Evolutionary conservation across 345 rosid genomes (phyloP).

Genomic region (Microcos paniculata): DNA sequence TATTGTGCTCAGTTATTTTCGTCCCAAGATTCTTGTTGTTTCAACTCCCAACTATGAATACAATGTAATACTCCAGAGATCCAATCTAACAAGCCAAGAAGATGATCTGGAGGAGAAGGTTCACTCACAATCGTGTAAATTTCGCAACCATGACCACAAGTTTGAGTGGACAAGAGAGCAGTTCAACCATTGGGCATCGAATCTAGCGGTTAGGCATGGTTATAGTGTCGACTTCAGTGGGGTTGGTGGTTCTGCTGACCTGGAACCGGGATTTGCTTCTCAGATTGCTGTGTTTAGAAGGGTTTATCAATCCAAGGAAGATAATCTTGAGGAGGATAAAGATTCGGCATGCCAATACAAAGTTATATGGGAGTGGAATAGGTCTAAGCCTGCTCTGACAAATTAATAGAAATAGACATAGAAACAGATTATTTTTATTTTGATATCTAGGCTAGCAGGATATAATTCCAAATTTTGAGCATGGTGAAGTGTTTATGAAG

Average conservation of each 20-base stretch:
- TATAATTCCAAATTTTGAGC: neutral
- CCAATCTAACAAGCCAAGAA: constrained; percentile 44
- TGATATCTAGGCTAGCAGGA: neutral
- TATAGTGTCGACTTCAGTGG: constrained; percentile 84
- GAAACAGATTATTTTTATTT: neutral
- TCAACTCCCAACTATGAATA: constrained; percentile 97
- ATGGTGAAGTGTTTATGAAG: neutral
- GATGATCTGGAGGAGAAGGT: constrained; percentile 52
- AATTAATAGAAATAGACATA: neutral
- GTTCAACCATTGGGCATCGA: constrained; percentile 69
- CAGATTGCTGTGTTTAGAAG: constrained; percentile 80
- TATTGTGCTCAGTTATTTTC: constrained; percentile 54
- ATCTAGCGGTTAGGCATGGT: constrained; percentile 51
- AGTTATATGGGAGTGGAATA: constrained; percentile 82
- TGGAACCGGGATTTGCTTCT: constrained; percentile 86
- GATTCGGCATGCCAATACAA: constrained; percentile 34
- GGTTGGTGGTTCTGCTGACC: constrained; percentile 74
- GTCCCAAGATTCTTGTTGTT: constrained; percentile 66
- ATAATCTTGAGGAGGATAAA: constrained; percentile 4
- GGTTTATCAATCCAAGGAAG: constrained; percentile 13
- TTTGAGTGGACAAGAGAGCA: constrained; percentile 97
- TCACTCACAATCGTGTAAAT: constrained; percentile 48
- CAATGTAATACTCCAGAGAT: constrained; percentile 73
- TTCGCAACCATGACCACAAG: constrained; percentile 96
- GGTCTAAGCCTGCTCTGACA: constrained; percentile 6